These are phyloP conservation scores for Claviceps pazoutovae DNA, from an alignment of 2,329 filamentous ascomycete genomes.

Conservation along the genomic window DNA sequence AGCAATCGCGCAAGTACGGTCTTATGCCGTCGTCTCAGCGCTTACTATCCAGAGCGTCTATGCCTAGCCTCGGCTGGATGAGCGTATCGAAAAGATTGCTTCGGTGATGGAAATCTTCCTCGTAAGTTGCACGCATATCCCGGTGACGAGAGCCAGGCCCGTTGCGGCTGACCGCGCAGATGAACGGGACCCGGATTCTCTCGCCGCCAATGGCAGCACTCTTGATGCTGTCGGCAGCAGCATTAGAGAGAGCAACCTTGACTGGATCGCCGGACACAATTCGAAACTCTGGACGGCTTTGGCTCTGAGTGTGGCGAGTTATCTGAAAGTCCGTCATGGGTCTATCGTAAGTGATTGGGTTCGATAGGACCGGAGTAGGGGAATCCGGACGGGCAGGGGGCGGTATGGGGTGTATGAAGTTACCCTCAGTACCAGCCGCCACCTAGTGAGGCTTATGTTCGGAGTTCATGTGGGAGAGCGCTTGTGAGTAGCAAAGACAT, in stretches of 20 bases:
- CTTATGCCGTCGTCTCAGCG: no score
- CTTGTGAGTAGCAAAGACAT: no score
- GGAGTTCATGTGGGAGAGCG: conserved; percentile 16
- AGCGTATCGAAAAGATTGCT: conserved; percentile 19
- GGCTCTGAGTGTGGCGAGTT: conserved; percentile 19
- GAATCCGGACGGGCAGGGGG: conserved; percentile 45
- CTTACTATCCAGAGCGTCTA: conserved; percentile 20
- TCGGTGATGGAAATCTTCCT: conserved; percentile 54
- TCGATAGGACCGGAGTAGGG: conserved; percentile 37
- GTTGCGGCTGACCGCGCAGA: conserved; percentile 64
- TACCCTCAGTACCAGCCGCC: conserved; percentile 55
- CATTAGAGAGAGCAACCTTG: conserved; percentile 45
- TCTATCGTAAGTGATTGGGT: conserved; percentile 44
- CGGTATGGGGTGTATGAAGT: conserved; percentile 33
- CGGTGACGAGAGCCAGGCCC: conserved; percentile 69
- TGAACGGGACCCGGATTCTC: conserved; percentile 42
- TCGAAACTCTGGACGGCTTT: conserved; percentile 30
- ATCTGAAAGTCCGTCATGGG: conserved; percentile 32
- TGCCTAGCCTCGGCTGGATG: conserved; percentile 41
- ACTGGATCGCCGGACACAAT: conserved; percentile 46
- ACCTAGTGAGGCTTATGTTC: conserved; percentile 25
- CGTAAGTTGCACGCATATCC: conserved; percentile 35
- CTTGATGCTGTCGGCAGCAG: conserved; percentile 23
- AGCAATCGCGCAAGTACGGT: no score
- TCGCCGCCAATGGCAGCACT: conserved; percentile 19